Percentiles rank a stretch among this genome's conserved stretches.
phyloP scores from a whole-genome alignment of 352 stramenopile genomes.

The Peronospora tabacina region DNA sequence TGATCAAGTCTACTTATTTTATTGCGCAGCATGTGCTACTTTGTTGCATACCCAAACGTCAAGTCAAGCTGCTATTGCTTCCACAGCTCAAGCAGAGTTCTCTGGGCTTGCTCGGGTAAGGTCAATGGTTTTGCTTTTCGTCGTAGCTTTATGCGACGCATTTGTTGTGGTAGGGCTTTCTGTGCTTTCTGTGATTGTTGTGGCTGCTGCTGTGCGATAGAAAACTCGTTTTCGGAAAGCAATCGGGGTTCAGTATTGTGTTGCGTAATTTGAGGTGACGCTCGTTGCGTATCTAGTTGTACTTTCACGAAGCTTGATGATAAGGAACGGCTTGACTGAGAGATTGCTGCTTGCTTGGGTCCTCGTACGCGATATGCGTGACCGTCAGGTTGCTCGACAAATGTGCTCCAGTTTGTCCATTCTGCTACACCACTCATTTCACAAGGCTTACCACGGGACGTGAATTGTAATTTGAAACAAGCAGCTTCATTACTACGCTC shows the following conservation, averaged over 20 bases:
- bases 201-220: constrained; percentile 8
- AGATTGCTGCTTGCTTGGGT: constrained; percentile 2
- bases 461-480: constrained; percentile 17
- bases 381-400: constrained; percentile 28
- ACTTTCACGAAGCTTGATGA: constrained; percentile 10
- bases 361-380: constrained; percentile 25
- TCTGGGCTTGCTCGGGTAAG: constrained; percentile 21
- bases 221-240: constrained; percentile 16
- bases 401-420: constrained; percentile 33
- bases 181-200: constrained; percentile 11
- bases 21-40: constrained; percentile 7
- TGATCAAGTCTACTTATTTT: constrained; percentile 5
- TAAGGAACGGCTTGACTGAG: constrained; percentile 1
- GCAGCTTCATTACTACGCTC: background rate
- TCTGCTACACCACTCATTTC: constrained; percentile 5
- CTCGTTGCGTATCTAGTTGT: constrained; percentile 2
- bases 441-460: background rate
- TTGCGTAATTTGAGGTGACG: constrained; percentile 24
- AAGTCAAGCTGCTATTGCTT: constrained; percentile 1
- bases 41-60: background rate
- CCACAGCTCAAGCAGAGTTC: constrained; percentile 44
- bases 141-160: constrained; percentile 13
- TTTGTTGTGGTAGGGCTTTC: constrained; percentile 3
- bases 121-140: constrained; percentile 6
- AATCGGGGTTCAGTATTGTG: constrained; percentile 19